A percentile compares a stretch with the other conserved stretches of the same genome.
Conservation (phyloP, 2,329 filamentous ascomycete species). For the Sporothrix euskadiensis region DNA sequence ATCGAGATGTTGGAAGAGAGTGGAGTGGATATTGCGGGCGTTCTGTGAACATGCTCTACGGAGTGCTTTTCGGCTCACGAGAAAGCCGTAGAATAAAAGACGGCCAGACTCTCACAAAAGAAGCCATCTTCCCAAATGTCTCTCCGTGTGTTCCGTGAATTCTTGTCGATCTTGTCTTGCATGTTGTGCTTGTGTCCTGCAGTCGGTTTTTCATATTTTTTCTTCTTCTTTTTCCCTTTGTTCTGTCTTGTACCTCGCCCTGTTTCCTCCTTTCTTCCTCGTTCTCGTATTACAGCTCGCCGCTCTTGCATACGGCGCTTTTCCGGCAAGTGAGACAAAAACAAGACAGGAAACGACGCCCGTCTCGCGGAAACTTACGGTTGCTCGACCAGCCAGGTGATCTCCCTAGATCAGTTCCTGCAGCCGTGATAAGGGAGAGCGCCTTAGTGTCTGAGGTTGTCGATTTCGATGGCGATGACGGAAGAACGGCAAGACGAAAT, state of each 20-base stretch:
- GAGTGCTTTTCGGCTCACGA: neutral
- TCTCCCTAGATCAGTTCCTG: neutral
- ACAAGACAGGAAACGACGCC: neutral
- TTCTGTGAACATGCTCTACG: neutral
- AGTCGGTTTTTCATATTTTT: neutral
- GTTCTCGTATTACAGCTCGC: neutral
- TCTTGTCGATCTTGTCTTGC: neutral
- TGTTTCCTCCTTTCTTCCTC: neutral
- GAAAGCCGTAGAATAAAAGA: neutral
- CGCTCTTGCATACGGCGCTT: neutral
- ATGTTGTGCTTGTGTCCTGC: neutral
- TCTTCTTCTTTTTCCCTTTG: neutral
- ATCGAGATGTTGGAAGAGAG: neutral
- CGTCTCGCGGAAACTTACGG: neutral
- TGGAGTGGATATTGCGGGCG: neutral
- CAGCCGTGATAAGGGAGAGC: neutral
- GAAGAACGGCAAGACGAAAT: neutral
- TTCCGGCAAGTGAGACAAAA: neutral
- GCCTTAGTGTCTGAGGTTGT: neutral
- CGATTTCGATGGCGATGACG: neutral
- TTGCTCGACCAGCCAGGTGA: neutral
- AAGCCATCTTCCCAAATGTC: neutral
- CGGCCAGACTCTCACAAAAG: neutral
- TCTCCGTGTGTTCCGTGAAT: slow-evolving; percentile 4
- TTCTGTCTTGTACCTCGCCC: neutral